A percentile compares a stretch with the other conserved stretches of the same genome.
Conservation (phyloP, 306 rosid species). For the Carpinus viminea region DNA sequence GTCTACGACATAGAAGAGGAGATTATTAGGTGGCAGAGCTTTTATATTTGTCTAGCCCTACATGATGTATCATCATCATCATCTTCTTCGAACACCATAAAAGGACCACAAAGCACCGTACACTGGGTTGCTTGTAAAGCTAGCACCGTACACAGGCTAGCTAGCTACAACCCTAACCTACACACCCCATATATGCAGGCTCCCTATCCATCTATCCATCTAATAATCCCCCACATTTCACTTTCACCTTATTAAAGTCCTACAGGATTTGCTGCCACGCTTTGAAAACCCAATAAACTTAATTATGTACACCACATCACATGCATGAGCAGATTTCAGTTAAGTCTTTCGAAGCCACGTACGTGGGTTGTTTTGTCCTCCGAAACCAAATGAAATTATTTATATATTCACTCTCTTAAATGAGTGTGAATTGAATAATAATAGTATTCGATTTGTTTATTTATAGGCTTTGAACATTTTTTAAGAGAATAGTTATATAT, state of each 20-base stretch:
- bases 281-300: background rate
- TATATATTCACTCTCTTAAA: too few relatives aligned
- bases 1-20: constrained; percentile 8
- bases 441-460: too few relatives aligned
- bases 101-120: constrained; percentile 20
- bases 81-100: background rate
- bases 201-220: too few relatives aligned
- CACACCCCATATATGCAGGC: background rate
- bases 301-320: too few relatives aligned
- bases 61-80: constrained; percentile 22
- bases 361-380: background rate
- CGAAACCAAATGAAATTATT: background rate
- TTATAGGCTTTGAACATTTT: too few relatives aligned
- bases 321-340: too few relatives aligned
- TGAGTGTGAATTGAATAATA: too few relatives aligned
- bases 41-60: background rate
- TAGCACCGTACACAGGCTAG: background rate
- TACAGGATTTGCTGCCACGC: background rate
- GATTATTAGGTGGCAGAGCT: constrained; percentile 13
- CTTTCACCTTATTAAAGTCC: background rate
- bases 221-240: background rate
- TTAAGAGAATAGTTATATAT: too few relatives aligned
- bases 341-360: too few relatives aligned
- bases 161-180: background rate
- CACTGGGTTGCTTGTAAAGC: background rate